Conservation (phyloP, 2,329 filamentous ascomycete species). For the Sclerotinia borealis region DNA sequence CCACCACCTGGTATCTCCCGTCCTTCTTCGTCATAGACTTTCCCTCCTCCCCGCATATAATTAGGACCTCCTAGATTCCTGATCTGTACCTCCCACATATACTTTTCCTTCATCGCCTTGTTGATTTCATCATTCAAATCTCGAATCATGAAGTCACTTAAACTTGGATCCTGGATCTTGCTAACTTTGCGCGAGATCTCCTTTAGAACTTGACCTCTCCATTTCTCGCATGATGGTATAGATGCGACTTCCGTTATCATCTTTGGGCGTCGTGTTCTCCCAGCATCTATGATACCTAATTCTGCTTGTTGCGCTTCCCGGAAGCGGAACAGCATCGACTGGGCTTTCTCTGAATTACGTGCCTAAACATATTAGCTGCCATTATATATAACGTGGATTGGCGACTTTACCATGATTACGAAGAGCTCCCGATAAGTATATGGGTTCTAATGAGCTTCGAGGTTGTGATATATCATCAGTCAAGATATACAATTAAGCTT, state of each 20-base stretch:
- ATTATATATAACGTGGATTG: background rate
- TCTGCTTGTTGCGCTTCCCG: slow-evolving; percentile 94
- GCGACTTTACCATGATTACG: slow-evolving; percentile 28
- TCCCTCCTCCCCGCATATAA: slow-evolving; percentile 54
- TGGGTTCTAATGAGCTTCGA: background rate
- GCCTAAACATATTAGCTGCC: slow-evolving; percentile 48
- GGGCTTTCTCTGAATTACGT: slow-evolving; percentile 96
- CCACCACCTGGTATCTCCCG: slow-evolving; percentile 59
- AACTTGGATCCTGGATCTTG: slow-evolving; percentile 82
- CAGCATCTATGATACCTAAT: slow-evolving; percentile 90
- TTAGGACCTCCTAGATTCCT: slow-evolving; percentile 93
- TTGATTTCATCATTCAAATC: slow-evolving; percentile 99
- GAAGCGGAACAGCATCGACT: slow-evolving; percentile 99
- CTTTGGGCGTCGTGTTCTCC: slow-evolving; percentile 83
- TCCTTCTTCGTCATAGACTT: slow-evolving; percentile 49
- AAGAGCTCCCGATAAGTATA: background rate
- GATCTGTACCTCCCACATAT: slow-evolving; percentile 98
- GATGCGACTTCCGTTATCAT: slow-evolving; percentile 79
- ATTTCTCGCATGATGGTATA: slow-evolving; percentile 89
- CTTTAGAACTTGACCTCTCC: slow-evolving; percentile 95
- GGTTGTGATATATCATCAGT: background rate
- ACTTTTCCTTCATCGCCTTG: slow-evolving; percentile 97
- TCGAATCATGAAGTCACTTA: slow-evolving; percentile 96
- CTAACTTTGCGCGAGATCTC: slow-evolving; percentile 96
- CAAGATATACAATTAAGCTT: background rate